A percentile compares a stretch with the other conserved stretches of the same genome.
Evolutionary conservation across 805 yeast species (phyloP).

Genomic region (Candida railenensis): DNA sequence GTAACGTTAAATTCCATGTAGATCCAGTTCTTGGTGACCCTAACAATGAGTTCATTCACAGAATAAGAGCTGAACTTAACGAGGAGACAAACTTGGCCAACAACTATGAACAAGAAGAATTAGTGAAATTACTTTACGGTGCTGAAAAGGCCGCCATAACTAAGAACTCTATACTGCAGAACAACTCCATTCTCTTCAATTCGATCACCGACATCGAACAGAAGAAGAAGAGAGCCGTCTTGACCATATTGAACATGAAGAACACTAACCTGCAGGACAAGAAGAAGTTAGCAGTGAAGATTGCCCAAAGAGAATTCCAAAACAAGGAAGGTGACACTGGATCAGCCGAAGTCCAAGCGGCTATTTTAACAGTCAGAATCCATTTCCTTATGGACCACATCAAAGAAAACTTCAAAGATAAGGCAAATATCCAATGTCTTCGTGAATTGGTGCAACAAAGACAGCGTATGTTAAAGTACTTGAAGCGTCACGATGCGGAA

Average conservation of each 20-base stretch:
- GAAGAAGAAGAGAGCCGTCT: conserved; percentile 63
- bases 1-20: conserved; percentile 36
- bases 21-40: conserved; percentile 86
- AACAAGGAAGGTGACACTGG: conserved; percentile 90
- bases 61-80: conserved; percentile 63
- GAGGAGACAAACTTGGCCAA: conserved; percentile 66
- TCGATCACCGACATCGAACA: conserved; percentile 37
- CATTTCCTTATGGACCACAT: conserved; percentile 76
- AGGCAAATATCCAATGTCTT: conserved; percentile 62
- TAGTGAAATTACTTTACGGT: conserved; percentile 74
- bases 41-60: conserved; percentile 61
- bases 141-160: conserved; percentile 63
- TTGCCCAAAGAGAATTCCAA: conserved; percentile 79
- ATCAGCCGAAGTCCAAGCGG: conserved; percentile 95
- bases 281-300: conserved; percentile 52
- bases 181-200: conserved; percentile 30
- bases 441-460: conserved; percentile 88
- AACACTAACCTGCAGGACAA: conserved; percentile 64
- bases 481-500: conserved; percentile 77
- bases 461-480: conserved; percentile 76
- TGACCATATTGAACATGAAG: conserved; percentile 70
- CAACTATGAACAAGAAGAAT: conserved; percentile 59
- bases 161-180: conserved; percentile 20
- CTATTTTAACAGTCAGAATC: conserved; percentile 78
- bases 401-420: conserved; percentile 66